These are phyloP conservation scores for Melampsora larici-populina DNA, from an alignment of 1,284 basidiomycete species.

Conservation along the genomic window DNA sequence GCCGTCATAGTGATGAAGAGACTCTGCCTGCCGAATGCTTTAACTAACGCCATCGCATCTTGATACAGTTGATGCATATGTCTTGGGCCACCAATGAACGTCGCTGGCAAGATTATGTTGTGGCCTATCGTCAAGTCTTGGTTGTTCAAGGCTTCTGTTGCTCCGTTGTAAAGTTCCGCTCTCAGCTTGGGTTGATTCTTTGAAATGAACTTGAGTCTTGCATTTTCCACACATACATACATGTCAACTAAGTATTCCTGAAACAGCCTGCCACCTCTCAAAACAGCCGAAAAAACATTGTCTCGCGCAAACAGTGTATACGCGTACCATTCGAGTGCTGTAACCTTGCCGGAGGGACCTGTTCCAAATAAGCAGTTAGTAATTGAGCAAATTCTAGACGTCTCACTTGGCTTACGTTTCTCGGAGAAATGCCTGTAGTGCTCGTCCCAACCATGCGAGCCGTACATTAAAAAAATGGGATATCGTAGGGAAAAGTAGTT, in stretches of 20 bases:
- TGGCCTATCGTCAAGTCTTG: background rate
- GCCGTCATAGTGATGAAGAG: slow-evolving; percentile 31
- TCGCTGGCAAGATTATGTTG: slow-evolving; percentile 1
- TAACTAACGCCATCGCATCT: background rate
- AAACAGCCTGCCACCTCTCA: too few species aligned
- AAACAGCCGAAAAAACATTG: background rate
- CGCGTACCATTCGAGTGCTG: background rate
- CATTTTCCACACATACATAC: background rate
- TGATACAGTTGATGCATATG: slow-evolving; percentile 15
- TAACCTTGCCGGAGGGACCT: background rate
- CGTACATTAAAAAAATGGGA: slow-evolving; percentile 8
- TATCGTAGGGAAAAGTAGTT: background rate
- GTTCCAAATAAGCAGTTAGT: too few species aligned
- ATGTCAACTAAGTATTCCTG: slow-evolving; percentile 8
- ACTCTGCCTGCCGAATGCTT: background rate
- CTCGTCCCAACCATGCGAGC: background rate
- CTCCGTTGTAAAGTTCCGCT: background rate
- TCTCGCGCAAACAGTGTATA: background rate
- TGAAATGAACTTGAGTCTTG: background rate
- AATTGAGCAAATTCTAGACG: too few species aligned
- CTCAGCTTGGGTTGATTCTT: background rate
- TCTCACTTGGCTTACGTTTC: background rate
- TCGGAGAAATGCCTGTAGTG: background rate
- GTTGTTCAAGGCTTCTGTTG: background rate
- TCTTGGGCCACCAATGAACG: background rate